These are phyloP conservation scores for Vigna unguiculata DNA, from an alignment of 306 rosid genomes.

Conservation along the genomic window DNA sequence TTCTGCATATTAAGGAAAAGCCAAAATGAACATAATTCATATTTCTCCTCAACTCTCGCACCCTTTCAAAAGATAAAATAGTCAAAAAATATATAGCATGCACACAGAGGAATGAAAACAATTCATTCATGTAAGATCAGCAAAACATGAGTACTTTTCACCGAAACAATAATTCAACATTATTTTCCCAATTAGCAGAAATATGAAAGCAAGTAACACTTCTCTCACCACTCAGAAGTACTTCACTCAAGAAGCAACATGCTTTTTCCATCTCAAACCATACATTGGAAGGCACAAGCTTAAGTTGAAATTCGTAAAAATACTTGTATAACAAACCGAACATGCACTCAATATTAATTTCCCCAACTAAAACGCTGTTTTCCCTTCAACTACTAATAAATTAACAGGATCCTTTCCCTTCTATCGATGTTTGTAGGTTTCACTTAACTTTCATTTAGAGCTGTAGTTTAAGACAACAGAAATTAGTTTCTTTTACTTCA, in stretches of 20 bases:
- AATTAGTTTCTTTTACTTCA: not conserved
- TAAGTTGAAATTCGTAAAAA: too few species aligned
- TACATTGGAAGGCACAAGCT: too few species aligned
- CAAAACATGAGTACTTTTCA: not conserved
- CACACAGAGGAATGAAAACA: not conserved
- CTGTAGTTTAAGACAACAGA: not conserved
- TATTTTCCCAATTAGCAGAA: conserved; percentile 12
- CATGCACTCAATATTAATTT: not conserved
- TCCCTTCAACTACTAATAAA: not conserved
- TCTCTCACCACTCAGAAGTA: not conserved
- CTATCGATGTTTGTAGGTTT: not conserved
- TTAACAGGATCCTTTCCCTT: not conserved
- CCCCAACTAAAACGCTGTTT: not conserved
- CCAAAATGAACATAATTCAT: conserved; percentile 21
- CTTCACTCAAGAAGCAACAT: too few species aligned
- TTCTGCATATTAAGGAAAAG: conserved; percentile 64
- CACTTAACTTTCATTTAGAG: not conserved
- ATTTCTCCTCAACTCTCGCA: not conserved
- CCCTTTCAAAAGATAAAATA: conserved; percentile 14
- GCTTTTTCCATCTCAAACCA: too few species aligned
- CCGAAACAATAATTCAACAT: not conserved
- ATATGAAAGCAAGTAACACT: not conserved
- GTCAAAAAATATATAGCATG: not conserved
- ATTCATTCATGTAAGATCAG: conserved; percentile 18
- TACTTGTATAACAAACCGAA: too few species aligned